Conservation (phyloP, 1,284 basidiomycete genomes). For the Rhizoctonia solani region DNA sequence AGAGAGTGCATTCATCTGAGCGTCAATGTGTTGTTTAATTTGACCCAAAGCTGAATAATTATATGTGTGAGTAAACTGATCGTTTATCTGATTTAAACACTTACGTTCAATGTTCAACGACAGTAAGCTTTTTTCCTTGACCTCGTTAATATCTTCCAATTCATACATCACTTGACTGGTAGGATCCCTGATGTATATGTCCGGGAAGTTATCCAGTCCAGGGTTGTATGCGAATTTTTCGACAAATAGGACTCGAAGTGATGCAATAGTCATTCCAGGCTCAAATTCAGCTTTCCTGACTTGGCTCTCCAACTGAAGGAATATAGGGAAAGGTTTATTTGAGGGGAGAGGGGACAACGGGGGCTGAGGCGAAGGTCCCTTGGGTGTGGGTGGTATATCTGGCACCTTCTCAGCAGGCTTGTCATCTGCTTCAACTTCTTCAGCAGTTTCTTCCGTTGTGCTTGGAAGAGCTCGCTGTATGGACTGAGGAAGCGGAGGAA, state of each 20-base stretch:
- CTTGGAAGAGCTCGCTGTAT: slow-evolving; percentile 42
- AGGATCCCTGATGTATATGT: slow-evolving; percentile 92
- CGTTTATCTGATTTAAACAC: slow-evolving; percentile 46
- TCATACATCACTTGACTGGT: slow-evolving; percentile 93
- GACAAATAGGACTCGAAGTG: slow-evolving; percentile 85
- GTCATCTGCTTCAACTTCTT: slow-evolving; percentile 37
- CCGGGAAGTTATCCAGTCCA: slow-evolving; percentile 90
- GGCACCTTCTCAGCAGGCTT: slow-evolving; percentile 9
- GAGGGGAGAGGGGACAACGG: slow-evolving; percentile 41
- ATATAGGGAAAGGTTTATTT: slow-evolving; percentile 60
- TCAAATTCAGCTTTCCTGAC: slow-evolving; percentile 81
- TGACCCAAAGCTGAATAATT: slow-evolving; percentile 81
- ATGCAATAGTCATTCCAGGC: slow-evolving; percentile 65
- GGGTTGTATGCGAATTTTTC: slow-evolving; percentile 96
- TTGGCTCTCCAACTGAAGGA: slow-evolving; percentile 88
- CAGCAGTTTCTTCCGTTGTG: slow-evolving; percentile 41
- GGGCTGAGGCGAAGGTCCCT: background rate
- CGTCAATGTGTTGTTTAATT: slow-evolving; percentile 96
- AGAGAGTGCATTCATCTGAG: slow-evolving; percentile 82
- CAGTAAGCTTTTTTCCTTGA: slow-evolving; percentile 84
- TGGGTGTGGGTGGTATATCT: slow-evolving; percentile 14
- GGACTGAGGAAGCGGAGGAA: slow-evolving; percentile 47
- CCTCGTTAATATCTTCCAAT: slow-evolving; percentile 92
- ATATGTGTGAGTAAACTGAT: slow-evolving; percentile 25
- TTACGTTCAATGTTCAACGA: slow-evolving; percentile 96